Percentiles rank a stretch among this genome's conserved stretches.
Evolutionary conservation across 805 yeast species (phyloP).

Genomic region (Cyberlindnera veronae): DNA sequence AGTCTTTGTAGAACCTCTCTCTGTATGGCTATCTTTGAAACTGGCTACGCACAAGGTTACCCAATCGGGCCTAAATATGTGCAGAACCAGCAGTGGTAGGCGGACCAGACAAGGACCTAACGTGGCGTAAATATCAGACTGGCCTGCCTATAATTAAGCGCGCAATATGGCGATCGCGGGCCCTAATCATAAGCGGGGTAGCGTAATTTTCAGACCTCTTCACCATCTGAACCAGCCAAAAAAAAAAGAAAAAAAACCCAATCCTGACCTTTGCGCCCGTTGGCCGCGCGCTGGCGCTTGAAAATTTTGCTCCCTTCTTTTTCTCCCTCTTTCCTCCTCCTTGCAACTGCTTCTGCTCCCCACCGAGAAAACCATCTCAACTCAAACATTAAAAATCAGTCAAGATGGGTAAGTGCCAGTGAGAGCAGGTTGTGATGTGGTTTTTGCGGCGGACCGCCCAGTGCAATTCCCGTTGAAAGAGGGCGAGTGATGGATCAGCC

Average conservation of each 20-base stretch:
- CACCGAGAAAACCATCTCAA: constrained; percentile 16
- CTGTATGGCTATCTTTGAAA: too few species aligned
- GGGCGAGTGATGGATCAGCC: too few species aligned
- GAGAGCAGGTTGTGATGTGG: neutral
- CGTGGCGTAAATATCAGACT: too few species aligned
- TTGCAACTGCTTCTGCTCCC: neutral
- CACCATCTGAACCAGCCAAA: neutral
- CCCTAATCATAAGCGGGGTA: too few species aligned
- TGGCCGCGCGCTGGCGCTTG: constrained; percentile 8
- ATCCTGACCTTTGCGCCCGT: neutral
- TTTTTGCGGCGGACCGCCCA: neutral
- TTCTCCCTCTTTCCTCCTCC: constrained; percentile 3
- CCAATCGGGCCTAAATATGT: too few species aligned
- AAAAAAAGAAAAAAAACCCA: constrained; percentile 7
- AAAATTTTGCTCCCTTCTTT: constrained; percentile 13
- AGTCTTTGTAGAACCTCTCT: too few species aligned
- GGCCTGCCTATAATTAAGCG: too few species aligned
- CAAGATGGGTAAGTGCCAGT: constrained; percentile 29
- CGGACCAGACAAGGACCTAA: too few species aligned
- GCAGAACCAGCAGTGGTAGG: too few species aligned
- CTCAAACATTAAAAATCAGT: constrained; percentile 16
- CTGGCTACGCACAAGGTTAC: too few species aligned
- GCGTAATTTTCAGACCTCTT: constrained; percentile 1
- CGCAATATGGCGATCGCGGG: too few species aligned
- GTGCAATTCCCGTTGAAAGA: neutral